Base-by-base conservation (phyloP, 768 basidiomycete species). In the Chlorophyllum brunneum region DNA sequence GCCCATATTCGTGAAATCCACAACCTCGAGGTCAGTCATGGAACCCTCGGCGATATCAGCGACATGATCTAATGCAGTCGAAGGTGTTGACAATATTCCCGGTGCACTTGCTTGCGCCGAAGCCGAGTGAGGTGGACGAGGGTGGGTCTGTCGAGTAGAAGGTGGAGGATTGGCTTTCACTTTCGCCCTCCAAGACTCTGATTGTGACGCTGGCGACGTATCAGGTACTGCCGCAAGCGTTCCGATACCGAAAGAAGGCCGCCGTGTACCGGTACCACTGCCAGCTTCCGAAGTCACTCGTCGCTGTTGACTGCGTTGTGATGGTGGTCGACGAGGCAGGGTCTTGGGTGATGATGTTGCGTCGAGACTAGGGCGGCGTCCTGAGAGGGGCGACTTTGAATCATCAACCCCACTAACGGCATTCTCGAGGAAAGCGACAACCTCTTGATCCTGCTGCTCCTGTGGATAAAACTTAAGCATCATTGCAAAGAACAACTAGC, bases 1-100 rank as follows among this genome's bases (percentile, higher is more conserved):
- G 37, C 75, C 86, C 63, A 91, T 73, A 41, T 92, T 88, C 2
- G 79, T 78, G 58, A 90, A 92, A 60, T 92, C 88, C 5, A 92
- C 79, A n/a, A 87, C 78, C 60, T 91, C 88, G 2, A 91, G 74
- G 49, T 82, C 78, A 58, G 85, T 86, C 18, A 77, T 80, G 3
- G 74, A 65, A 48, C 68, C 66, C 36, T 73, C 66, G 15, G 69
- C 68, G n/a, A 86, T 67, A 16, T 74, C 64, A 52, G 72, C 73
- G 26, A 75, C 69, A 40, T 72, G 73, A 24, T 76, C 73, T 10
- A 72, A 54, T 20, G 71, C 68, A 11, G 70, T 63, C 4, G 72
- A 61, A 30, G 69, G 15, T 43, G 7, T 18, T 16, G 30, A 11
- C 27, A 45, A 13, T n/a, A 41, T 36, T 10, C 31, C 13, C 30